Base-by-base conservation (phyloP, 768 basidiomycete genomes). In the Asterophora parasitica region DNA sequence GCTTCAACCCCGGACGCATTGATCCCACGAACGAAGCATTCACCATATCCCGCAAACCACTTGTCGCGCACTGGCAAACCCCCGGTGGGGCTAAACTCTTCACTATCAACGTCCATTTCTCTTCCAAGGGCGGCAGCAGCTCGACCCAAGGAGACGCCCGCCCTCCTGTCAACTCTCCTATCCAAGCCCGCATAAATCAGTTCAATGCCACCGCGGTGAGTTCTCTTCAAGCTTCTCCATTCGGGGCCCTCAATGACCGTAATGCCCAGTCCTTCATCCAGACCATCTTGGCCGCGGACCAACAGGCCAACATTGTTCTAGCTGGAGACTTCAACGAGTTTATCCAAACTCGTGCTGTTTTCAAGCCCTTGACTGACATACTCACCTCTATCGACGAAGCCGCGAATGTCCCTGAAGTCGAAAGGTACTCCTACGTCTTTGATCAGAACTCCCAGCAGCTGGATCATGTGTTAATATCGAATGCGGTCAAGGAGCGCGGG, bases 301-400 rank as follows among this genome's bases (percentile, higher is more conserved):
- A 65, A 4, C 43, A 65, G 30, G 78, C 80, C 7, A 77, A 74
- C 51, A 63, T 84, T 49, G 54, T 82, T 38, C 65, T 78, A 7
- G 78, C 73, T 1, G 81, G 82, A 4, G 81, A 82, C 63, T 81
- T 76, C 65, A 84, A 84, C 58, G 81, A 83, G 55, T 82, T 67
- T 61, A 55, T 71, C 15, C 75, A 78, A 52, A 72, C 81, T 1
- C 74, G 75, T 37, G 69, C 76, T 9, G 76, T 77, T 20, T 79
- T 74, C 61, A 61, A 59, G 37, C 67, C 78, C 4, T 61, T 82
- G 44, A 59, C 58, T 1, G 51, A 59, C 4, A 44, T 76, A 15
- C 57, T 81, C 38, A 59, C 59, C 16, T 79, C 82, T 42, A 70
- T 77, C 30, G 79, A 82, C 59, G 76, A 72, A 49, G 68, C 71